A percentile compares a stretch with the other conserved stretches of the same genome.
Conservation (phyloP, 805 yeast genomes). For the Schwanniomyces yamadae region DNA sequence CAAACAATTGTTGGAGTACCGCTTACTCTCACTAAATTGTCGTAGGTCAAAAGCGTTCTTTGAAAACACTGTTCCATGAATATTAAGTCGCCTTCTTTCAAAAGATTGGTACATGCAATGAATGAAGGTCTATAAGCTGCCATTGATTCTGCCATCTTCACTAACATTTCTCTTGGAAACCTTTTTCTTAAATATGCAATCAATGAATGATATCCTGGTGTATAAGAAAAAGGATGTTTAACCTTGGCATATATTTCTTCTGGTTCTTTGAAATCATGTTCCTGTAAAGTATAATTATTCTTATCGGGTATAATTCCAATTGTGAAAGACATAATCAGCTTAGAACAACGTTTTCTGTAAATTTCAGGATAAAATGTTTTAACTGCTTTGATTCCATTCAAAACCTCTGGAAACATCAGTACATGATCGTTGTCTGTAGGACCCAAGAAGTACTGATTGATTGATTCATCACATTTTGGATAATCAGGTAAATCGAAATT, state of each 20-base stretch:
- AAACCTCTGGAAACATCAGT: constrained; percentile 60
- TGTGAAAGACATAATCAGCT: constrained; percentile 47
- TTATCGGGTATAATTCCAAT: constrained; percentile 45
- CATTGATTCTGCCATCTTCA: constrained; percentile 82
- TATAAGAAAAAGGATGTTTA: constrained; percentile 77
- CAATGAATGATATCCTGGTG: constrained; percentile 84
- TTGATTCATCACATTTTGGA: constrained; percentile 54
- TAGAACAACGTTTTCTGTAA: constrained; percentile 36
- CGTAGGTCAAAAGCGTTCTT: constrained; percentile 84
- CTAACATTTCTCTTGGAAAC: constrained; percentile 66
- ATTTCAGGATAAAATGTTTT: constrained; percentile 40
- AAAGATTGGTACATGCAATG: constrained; percentile 84
- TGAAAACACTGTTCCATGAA: constrained; percentile 97
- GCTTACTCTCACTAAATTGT: constrained; percentile 74
- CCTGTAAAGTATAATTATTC: constrained; percentile 20
- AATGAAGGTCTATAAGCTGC: constrained; percentile 90
- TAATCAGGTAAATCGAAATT: constrained; percentile 17
- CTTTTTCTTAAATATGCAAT: constrained; percentile 70
- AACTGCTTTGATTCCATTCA: constrained; percentile 42
- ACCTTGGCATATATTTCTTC: constrained; percentile 79
- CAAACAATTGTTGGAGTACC: constrained; percentile 96
- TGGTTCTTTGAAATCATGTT: constrained; percentile 50
- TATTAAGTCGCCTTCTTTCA: constrained; percentile 87
- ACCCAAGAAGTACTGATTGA: constrained; percentile 71
- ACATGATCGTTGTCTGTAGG: constrained; percentile 40